A percentile compares a stretch with the other conserved stretches of the same genome.
Evolutionary conservation across 192 early-diverging fungal species (phyloP).

Genomic region (Dissophora globulifera): DNA sequence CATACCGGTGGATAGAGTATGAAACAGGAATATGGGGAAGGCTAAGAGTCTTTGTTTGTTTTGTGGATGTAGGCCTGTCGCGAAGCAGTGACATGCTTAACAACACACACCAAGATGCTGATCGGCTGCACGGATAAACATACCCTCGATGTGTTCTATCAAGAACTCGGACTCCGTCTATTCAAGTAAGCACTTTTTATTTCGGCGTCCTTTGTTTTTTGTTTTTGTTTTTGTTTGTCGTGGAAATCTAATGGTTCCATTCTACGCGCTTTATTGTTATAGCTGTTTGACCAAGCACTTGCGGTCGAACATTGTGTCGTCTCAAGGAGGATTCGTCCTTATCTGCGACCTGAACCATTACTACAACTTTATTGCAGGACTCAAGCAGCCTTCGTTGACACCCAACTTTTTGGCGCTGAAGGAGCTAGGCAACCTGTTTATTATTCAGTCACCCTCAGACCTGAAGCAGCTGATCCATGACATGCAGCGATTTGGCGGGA

Average conservation of each 20-base stretch:
- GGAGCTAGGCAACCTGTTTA: conserved; percentile 83
- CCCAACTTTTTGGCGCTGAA: conserved; percentile 82
- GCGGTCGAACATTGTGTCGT: conserved; percentile 80
- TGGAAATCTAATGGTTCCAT: too few species aligned
- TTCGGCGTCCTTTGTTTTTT: neutral
- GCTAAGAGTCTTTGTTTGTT: neutral
- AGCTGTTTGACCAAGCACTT: conserved; percentile 88
- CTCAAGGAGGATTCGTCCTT: conserved; percentile 89
- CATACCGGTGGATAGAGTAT: too few species aligned
- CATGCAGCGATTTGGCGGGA: conserved; percentile 75
- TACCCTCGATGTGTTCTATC: conserved; percentile 90
- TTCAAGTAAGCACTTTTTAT: conserved; percentile 74
- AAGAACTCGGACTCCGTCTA: conserved; percentile 87
- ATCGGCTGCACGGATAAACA: conserved; percentile 82
- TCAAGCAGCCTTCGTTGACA: conserved; percentile 71
- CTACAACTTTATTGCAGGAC: conserved; percentile 73
- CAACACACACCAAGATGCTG: conserved; percentile 78
- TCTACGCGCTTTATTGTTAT: too few species aligned
- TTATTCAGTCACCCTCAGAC: conserved; percentile 77
- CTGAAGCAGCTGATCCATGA: conserved; percentile 84
- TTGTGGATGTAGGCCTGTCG: conserved; percentile 70
- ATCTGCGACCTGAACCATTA: conserved; percentile 90
- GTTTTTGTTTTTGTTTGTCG: neutral
- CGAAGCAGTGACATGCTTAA: conserved; percentile 80
- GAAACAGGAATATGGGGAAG: too few species aligned